phyloP scores from a whole-genome alignment of 768 basidiomycete species.

The Leccinellum albellum region DNA sequence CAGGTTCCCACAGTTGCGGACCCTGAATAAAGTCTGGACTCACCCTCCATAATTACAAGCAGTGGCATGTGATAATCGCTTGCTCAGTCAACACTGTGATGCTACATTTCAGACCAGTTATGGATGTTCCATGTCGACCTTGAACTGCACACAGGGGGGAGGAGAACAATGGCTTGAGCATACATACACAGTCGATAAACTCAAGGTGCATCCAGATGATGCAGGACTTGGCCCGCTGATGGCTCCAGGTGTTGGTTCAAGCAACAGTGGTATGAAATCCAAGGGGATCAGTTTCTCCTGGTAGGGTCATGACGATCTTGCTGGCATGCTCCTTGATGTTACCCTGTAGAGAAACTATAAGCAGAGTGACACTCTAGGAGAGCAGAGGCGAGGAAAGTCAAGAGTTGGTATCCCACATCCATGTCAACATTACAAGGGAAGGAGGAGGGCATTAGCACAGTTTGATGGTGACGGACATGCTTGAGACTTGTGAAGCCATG shows the following conservation, averaged over 20 bases:
- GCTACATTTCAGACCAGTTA: constrained; percentile 90
- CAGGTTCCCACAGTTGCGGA: constrained; percentile 2
- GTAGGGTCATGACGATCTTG: constrained; percentile 42
- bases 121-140: constrained; percentile 82
- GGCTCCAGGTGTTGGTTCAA: constrained; percentile 54
- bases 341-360: constrained; percentile 43
- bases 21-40: constrained; percentile 5
- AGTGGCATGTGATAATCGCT: constrained; percentile 61
- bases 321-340: constrained; percentile 49
- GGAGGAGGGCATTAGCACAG: constrained; percentile 44
- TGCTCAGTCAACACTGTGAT: constrained; percentile 87
- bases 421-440: constrained; percentile 17
- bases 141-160: constrained; percentile 48
- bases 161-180: background rate
- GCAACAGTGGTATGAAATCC: constrained; percentile 33
- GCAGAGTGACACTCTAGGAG: constrained; percentile 44
- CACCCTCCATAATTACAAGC: constrained; percentile 8
- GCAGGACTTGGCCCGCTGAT: constrained; percentile 73
- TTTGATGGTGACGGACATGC: constrained; percentile 52
- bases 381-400: constrained; percentile 78
- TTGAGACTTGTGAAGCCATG: constrained; percentile 31
- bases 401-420: constrained; percentile 52
- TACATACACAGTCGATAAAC: constrained; percentile 54
- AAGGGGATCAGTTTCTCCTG: constrained; percentile 40
- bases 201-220: constrained; percentile 81